Base-by-base conservation (phyloP, 257 asterid species). In the Nicotiana attenuata region DNA sequence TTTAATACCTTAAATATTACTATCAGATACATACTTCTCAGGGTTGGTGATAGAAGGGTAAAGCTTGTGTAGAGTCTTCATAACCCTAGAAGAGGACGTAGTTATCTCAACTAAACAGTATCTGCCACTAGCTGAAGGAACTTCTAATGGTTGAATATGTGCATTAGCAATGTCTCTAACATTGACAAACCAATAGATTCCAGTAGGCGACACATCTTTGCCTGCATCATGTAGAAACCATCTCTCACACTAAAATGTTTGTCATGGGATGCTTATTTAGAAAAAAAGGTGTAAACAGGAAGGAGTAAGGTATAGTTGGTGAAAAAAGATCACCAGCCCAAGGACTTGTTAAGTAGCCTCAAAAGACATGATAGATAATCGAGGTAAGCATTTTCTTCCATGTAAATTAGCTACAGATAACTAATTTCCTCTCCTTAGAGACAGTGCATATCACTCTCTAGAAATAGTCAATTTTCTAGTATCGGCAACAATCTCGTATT, bases 41-140 rank as follows among this genome's bases (percentile, higher is more conserved):
- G 82, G 86, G 81, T 88, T 88, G 19, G 81, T 22, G 85, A 91
- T 89, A 52, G 92, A 82, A 68, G 95, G 93, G 89, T 88, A 91
- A 19, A 22, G 61, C 64, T 10, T 8, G 20, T 47, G 84, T 85
- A 90, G 19, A 8, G 89, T 83, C 67, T 82, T 84, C 64, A 85
- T 53, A 11, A 82, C 88, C 78, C 87, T 85, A 0, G 38, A 81
- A n/a, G 88, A 86, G 67, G 82, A 22, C 6, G 85, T 71, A 52
- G 87, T 90, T 19, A 52, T 81, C 22, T 87, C 89, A 5, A 90
- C 93, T 65, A 88, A 71, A 63, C 85, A 82, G 68, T 90, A 89
- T 80, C 92, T 80, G 3, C 93, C 90, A 7, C 31, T 87, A 1
- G 91, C 93, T 20, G 81, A 77, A 73, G 87, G 76, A 20, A 83